Conservation (phyloP, 768 basidiomycete genomes). For the Trametes cingulata region DNA sequence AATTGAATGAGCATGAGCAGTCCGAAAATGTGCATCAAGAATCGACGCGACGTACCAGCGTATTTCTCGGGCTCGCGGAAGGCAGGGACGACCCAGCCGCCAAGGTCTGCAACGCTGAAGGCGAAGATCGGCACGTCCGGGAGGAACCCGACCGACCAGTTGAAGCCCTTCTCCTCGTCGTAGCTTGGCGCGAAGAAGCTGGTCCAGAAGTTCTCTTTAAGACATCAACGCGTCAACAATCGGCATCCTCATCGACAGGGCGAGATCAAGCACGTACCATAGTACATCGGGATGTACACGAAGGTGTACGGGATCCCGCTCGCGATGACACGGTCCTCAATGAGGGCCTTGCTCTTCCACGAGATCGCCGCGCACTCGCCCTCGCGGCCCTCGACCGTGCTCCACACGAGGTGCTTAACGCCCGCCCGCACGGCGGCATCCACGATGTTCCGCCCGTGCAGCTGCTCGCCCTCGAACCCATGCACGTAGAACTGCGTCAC, state of each 20-base stretch:
- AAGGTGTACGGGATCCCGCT: slow-evolving; percentile 13
- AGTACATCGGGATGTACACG: slow-evolving; percentile 15
- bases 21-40: too few species aligned
- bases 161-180: slow-evolving; percentile 15
- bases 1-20: not conserved
- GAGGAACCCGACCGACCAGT: slow-evolving; percentile 7
- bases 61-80: slow-evolving; percentile 14
- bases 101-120: slow-evolving; percentile 9
- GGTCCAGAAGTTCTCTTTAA: slow-evolving; percentile 15
- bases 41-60: not conserved
- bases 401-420: slow-evolving; percentile 15
- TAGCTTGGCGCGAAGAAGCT: slow-evolving; percentile 14
- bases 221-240: too few species aligned
- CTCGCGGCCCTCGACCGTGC: slow-evolving; percentile 14
- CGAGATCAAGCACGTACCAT: not conserved
- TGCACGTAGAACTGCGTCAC: slow-evolving; percentile 15
- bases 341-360: slow-evolving; percentile 12
- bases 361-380: slow-evolving; percentile 13
- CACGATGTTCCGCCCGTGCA: slow-evolving; percentile 11
- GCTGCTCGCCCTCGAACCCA: slow-evolving; percentile 13
- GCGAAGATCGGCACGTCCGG: slow-evolving; percentile 12
- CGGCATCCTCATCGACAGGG: too few species aligned
- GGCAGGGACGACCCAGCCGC: slow-evolving; percentile 8
- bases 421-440: slow-evolving; percentile 6
- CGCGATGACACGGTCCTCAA: slow-evolving; percentile 13